Evolutionary conservation across 73 alveolate genomes (phyloP).

Genomic region (Symbiodinium pilosum): DNA sequence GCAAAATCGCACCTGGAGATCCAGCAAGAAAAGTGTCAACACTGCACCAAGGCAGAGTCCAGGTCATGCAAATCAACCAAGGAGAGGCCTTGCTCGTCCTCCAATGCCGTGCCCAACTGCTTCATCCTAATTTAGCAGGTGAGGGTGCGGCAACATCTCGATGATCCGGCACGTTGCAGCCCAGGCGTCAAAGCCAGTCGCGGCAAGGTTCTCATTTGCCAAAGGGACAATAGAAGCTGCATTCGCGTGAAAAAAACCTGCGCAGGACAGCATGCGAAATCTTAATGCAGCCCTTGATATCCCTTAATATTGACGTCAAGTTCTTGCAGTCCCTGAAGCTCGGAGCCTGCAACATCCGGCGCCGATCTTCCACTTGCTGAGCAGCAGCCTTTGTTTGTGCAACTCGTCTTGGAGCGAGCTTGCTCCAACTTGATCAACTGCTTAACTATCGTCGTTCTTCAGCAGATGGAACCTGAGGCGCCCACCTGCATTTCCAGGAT

Average conservation of each 20-base stretch:
- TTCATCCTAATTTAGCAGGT: slow-evolving; percentile 22
- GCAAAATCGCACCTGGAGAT: background rate
- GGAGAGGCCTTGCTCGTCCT: slow-evolving; percentile 14
- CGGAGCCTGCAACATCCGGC: slow-evolving; percentile 33
- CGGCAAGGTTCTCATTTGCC: slow-evolving; percentile 75
- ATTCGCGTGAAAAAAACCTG: slow-evolving; percentile 55
- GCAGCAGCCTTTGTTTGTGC: slow-evolving; percentile 51
- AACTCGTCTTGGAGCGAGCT: too few species aligned
- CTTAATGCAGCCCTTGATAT: background rate
- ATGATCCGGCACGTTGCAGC: too few species aligned
- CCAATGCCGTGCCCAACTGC: slow-evolving; percentile 54
- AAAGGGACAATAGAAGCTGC: slow-evolving; percentile 25
- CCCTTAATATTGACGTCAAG: background rate
- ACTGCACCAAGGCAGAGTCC: too few species aligned
- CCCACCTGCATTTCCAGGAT: slow-evolving; percentile 43
- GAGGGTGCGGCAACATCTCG: too few species aligned
- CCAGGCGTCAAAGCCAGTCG: slow-evolving; percentile 32
- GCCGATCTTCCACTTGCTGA: slow-evolving; percentile 15
- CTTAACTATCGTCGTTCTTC: background rate
- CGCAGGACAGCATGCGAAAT: background rate
- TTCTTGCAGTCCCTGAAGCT: too few species aligned
- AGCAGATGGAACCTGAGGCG: too few species aligned
- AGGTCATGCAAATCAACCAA: background rate
- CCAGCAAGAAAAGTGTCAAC: background rate
- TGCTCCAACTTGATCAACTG: background rate